Evolutionary conservation across 2,329 filamentous ascomycete genomes (phyloP).

Genomic region (Chalara sp.): DNA sequence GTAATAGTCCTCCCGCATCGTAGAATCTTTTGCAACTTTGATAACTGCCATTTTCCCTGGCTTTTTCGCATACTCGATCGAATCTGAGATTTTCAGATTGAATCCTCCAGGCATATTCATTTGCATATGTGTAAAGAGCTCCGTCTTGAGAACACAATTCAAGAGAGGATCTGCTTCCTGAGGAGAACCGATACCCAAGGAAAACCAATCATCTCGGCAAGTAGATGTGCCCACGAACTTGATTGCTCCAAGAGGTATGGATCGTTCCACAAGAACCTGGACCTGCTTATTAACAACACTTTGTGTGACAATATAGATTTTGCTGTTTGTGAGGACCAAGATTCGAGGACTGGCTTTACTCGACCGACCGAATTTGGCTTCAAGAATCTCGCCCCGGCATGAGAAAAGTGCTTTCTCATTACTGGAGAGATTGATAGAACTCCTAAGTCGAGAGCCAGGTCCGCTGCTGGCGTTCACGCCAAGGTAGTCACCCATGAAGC

Average conservation of each 20-base stretch:
- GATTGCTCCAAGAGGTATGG: conserved; percentile 78
- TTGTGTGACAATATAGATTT: conserved; percentile 86
- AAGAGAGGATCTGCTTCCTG: conserved; percentile 91
- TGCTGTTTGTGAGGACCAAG: conserved; percentile 75
- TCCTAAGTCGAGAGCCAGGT: conserved; percentile 73
- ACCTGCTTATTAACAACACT: conserved; percentile 74
- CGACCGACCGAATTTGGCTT: conserved; percentile 92
- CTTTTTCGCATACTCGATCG: conserved; percentile 96
- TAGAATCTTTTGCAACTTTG: conserved; percentile 85
- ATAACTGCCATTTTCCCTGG: conserved; percentile 84
- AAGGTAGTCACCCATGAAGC: conserved; percentile 93
- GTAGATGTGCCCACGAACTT: conserved; percentile 79
- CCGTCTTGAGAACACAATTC: conserved; percentile 92
- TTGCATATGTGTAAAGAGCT: conserved; percentile 89
- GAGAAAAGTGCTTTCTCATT: conserved; percentile 82
- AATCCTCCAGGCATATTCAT: conserved; percentile 69
- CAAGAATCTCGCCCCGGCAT: conserved; percentile 80
- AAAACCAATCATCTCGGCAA: conserved; percentile 93
- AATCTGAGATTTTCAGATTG: conserved; percentile 74
- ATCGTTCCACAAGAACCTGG: conserved; percentile 73
- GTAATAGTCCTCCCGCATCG: conserved; percentile 73
- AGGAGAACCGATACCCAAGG: conserved; percentile 78
- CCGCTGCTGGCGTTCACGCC: conserved; percentile 77
- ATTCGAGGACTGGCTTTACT: conserved; percentile 87
- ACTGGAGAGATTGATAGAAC: conserved; percentile 60